A percentile compares a stretch with the other conserved stretches of the same genome.
These are phyloP conservation scores for Aureobasidium sp. DNA, from an alignment of 2,329 filamentous ascomycete genomes.

Conservation along the genomic window DNA sequence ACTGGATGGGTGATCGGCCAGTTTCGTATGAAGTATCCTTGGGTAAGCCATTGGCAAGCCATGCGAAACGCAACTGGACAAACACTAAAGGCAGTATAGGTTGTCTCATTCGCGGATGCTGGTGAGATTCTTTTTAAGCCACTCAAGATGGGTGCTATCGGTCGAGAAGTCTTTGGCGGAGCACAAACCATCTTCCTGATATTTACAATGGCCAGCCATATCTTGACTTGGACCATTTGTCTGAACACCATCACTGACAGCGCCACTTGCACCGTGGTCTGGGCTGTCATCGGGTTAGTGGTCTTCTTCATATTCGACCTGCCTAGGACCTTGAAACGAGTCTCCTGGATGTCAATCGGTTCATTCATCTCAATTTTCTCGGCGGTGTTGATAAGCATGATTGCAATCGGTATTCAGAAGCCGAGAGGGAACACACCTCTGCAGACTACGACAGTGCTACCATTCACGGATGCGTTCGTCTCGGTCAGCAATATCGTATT, in stretches of 20 bases:
- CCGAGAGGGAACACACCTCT: slow-evolving; percentile 28
- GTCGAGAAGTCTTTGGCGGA: slow-evolving; percentile 56
- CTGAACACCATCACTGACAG: slow-evolving; percentile 59
- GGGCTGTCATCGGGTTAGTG: slow-evolving; percentile 52
- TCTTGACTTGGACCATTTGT: slow-evolving; percentile 64
- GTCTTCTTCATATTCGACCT: slow-evolving; percentile 54
- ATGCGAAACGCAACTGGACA: neutral
- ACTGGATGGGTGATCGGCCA: slow-evolving; percentile 53
- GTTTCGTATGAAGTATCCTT: slow-evolving; percentile 51
- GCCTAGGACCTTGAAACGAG: slow-evolving; percentile 49
- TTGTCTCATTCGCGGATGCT: slow-evolving; percentile 58
- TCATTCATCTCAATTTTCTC: slow-evolving; percentile 54
- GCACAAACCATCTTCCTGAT: slow-evolving; percentile 60
- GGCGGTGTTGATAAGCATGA: slow-evolving; percentile 60
- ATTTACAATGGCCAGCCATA: slow-evolving; percentile 63
- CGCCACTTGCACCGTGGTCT: slow-evolving; percentile 58
- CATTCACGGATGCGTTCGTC: slow-evolving; percentile 50
- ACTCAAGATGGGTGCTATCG: slow-evolving; percentile 45
- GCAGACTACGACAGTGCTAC: slow-evolving; percentile 25
- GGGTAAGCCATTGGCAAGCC: neutral
- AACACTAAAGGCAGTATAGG: slow-evolving; percentile 16
- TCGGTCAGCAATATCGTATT: slow-evolving; percentile 64
- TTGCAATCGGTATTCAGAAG: slow-evolving; percentile 52
- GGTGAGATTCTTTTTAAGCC: slow-evolving; percentile 49
- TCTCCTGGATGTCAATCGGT: slow-evolving; percentile 7